Base-by-base conservation (phyloP, 2,329 filamentous ascomycete species). In the Ciborinia camelliae region DNA sequence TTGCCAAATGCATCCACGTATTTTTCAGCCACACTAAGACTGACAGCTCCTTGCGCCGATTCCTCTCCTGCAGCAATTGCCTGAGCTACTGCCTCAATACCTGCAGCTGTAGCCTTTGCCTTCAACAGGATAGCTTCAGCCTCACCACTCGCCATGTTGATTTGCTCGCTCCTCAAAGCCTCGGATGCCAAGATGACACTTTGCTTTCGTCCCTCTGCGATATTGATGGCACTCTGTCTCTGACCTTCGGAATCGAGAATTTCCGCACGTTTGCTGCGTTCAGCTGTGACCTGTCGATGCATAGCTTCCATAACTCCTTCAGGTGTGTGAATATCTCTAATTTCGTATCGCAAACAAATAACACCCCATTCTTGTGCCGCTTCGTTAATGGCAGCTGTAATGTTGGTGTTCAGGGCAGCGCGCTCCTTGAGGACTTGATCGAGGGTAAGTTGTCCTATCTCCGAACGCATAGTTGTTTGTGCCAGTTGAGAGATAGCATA, bases 381-480 rank as follows among this genome's bases (percentile, higher is more conserved):
- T 77, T 98, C 94, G 77, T 99, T 99, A 83, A 99, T 98, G 51
- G 95, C 94, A 65, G 91, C 89, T n/a, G 95, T 98, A 76, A 99
- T 99, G 80, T 99, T 98, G 70, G 87, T 92, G 82, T 99, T 99
- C 71, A 99, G 88, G 26, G 92, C 91, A 3, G 93, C 92, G 69
- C 95, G 92, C 82, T 99, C 95, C 77, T 98, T 98, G 65, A 99
- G 85, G 52, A 99, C 95, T 79, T 99, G 94, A 78, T 99, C 95
- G 72, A 99, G 90, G 0, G 92, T 91, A 66, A 99, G 84, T 78
- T 98, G 95, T 69, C 95, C 95, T 73, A 99, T 99, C 79, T 99
- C 95, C 74, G 90, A 96, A 73, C 95, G 92, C 95, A 99, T 99
- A 0, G 95, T 98, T 14, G 95, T 99, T 80, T 99, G 95, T 20